Conservation (phyloP, 352 stramenopile species). For the Elongisporangium undulatum region DNA sequence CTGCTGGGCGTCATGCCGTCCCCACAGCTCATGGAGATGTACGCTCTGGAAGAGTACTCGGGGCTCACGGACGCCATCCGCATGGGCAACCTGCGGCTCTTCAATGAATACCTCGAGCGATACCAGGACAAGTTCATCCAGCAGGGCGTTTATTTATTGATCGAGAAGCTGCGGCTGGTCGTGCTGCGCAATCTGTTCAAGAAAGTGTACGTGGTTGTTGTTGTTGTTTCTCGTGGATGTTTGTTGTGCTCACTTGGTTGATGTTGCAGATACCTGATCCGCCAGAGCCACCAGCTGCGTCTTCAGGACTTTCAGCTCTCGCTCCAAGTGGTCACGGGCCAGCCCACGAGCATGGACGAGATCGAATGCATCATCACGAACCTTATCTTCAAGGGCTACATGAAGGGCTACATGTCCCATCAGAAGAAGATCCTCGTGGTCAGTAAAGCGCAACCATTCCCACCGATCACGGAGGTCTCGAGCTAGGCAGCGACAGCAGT, state of each 20-base stretch:
- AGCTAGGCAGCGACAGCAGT: conserved; percentile 27
- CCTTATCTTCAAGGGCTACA: conserved; percentile 95
- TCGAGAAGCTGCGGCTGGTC: conserved; percentile 95
- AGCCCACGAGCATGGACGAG: conserved; percentile 92
- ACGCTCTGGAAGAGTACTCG: conserved; percentile 82
- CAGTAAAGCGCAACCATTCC: conserved; percentile 94
- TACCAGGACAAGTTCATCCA: conserved; percentile 91
- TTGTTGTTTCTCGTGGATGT: background rate
- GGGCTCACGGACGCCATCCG: conserved; percentile 89
- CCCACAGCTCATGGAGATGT: conserved; percentile 87
- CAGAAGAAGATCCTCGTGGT: conserved; percentile 95
- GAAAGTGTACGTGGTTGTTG: conserved; percentile 80
- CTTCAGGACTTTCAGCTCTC: conserved; percentile 87
- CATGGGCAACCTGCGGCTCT: conserved; percentile 89
- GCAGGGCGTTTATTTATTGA: conserved; percentile 93
- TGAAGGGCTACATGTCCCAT: conserved; percentile 97
- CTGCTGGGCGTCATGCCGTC: conserved; percentile 91
- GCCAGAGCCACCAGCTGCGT: conserved; percentile 87
- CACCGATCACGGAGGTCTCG: conserved; percentile 73
- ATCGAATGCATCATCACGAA: conserved; percentile 97
- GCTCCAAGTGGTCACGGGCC: conserved; percentile 81
- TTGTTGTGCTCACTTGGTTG: conserved; percentile 1
- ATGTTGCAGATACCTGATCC: conserved; percentile 64
- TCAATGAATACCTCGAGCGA: conserved; percentile 89
- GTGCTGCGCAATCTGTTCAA: conserved; percentile 96